Evolutionary conservation across 2,329 filamentous ascomycete genomes (phyloP).

Genomic region (Seiridium cupressi): DNA sequence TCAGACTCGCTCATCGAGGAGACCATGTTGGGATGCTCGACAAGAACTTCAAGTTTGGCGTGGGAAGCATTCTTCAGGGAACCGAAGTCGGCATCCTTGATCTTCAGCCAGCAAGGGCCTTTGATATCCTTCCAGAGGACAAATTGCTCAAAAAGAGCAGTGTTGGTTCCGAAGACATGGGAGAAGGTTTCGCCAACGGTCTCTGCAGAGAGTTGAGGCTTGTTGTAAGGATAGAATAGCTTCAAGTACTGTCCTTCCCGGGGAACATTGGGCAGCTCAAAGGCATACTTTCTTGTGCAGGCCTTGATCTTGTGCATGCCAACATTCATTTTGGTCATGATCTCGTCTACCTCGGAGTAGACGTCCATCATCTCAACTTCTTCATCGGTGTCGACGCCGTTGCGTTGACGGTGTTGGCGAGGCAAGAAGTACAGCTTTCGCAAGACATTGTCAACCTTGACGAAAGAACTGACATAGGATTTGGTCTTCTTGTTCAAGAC

Average conservation of each 20-base stretch:
- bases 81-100: conserved; percentile 80
- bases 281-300: conserved; percentile 89
- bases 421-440: conserved; percentile 93
- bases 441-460: conserved; percentile 92
- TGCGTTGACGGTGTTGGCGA: conserved; percentile 56
- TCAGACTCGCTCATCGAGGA: conserved; percentile 73
- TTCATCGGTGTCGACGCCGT: conserved; percentile 69
- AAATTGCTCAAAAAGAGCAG: conserved; percentile 94
- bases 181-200: conserved; percentile 85
- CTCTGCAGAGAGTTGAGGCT: conserved; percentile 69
- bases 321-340: conserved; percentile 87
- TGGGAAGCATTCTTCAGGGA: conserved; percentile 90
- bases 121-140: conserved; percentile 99
- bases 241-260: conserved; percentile 92
- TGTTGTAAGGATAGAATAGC: conserved; percentile 91
- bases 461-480: conserved; percentile 83
- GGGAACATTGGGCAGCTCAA: conserved; percentile 83
- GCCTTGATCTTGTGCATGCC: conserved; percentile 91
- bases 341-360: conserved; percentile 80
- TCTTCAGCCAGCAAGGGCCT: conserved; percentile 96
- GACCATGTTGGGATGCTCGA: conserved; percentile 75
- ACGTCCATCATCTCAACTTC: conserved; percentile 86
- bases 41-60: conserved; percentile 90
- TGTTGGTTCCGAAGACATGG: conserved; percentile 90
- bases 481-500: conserved; percentile 84